Conservation (phyloP, 1,139 yeast species). For the Debaryomyces psychrophilus region DNA sequence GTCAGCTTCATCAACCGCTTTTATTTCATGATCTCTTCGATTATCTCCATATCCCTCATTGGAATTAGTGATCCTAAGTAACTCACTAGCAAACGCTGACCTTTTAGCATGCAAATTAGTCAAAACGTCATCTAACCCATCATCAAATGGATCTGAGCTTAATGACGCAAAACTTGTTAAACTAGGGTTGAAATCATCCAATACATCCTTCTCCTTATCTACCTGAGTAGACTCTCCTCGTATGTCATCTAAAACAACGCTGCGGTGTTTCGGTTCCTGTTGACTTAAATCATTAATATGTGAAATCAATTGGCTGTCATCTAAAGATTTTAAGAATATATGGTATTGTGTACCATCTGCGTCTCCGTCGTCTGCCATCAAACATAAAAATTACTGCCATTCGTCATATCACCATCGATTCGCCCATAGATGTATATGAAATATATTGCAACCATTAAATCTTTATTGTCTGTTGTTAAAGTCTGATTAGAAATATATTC, state of each 20-base stretch:
- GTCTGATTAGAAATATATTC: background rate
- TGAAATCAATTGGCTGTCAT: constrained; percentile 34
- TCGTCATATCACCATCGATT: background rate
- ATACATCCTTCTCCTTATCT: background rate
- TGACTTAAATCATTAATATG: constrained; percentile 36
- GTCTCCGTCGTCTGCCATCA: constrained; percentile 10
- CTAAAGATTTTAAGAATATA: constrained; percentile 35
- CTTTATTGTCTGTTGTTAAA: background rate
- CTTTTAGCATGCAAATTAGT: constrained; percentile 5
- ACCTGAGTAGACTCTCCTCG: constrained; percentile 5
- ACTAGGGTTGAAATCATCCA: background rate
- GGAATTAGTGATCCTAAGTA: background rate
- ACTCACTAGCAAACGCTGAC: background rate
- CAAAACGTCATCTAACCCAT: constrained; percentile 36
- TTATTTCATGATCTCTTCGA: background rate
- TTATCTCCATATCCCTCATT: background rate
- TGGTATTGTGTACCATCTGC: constrained; percentile 19
- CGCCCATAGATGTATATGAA: background rate
- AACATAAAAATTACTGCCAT: background rate
- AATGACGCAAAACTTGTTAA: constrained; percentile 12
- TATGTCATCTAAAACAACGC: background rate
- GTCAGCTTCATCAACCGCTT: background rate
- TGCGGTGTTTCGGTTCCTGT: constrained; percentile 7
- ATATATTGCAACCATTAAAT: background rate
- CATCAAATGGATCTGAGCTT: constrained; percentile 46